A percentile compares a stretch with the other conserved stretches of the same genome.
Evolutionary conservation across 257 asterid species (phyloP).

Genomic region (Gentiana macrophylla): DNA sequence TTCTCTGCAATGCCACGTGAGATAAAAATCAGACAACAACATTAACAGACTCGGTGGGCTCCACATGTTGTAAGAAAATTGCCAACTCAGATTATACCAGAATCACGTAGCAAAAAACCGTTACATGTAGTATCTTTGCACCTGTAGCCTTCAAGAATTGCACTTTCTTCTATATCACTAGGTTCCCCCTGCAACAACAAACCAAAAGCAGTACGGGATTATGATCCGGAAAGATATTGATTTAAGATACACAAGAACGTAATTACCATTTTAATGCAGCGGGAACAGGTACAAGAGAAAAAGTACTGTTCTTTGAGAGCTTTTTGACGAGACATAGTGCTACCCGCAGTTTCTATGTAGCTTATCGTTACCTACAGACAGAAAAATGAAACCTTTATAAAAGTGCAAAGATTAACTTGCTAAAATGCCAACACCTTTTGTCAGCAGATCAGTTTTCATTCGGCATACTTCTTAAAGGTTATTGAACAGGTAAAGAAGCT

Average conservation of each 20-base stretch:
- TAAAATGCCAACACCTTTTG: neutral
- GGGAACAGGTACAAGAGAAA: conserved; percentile 70
- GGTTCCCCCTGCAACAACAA: conserved; percentile 47
- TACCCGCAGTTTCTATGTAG: conserved; percentile 92
- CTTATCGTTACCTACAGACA: conserved; percentile 63
- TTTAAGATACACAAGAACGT: neutral
- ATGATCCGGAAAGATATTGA: conserved; percentile 1
- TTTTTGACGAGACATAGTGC: conserved; percentile 78
- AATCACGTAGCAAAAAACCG: conserved; percentile 63
- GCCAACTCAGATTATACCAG: conserved; percentile 33
- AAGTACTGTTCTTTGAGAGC: conserved; percentile 87
- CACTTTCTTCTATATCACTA: conserved; percentile 82
- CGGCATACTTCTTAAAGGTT: neutral
- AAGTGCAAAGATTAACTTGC: neutral
- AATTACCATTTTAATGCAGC: conserved; percentile 65
- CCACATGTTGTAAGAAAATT: conserved; percentile 1
- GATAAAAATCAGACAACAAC: conserved; percentile 7
- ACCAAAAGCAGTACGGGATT: conserved; percentile 3
- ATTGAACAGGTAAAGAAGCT: neutral
- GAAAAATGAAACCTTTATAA: neutral
- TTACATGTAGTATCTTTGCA: conserved; percentile 54
- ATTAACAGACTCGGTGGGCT: conserved; percentile 2
- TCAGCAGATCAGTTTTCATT: neutral
- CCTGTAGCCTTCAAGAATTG: conserved; percentile 78
- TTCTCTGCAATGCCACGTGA: conserved; percentile 34